Base-by-base conservation (phyloP, 345 rosid species). In the Anastatica hierochuntica region DNA sequence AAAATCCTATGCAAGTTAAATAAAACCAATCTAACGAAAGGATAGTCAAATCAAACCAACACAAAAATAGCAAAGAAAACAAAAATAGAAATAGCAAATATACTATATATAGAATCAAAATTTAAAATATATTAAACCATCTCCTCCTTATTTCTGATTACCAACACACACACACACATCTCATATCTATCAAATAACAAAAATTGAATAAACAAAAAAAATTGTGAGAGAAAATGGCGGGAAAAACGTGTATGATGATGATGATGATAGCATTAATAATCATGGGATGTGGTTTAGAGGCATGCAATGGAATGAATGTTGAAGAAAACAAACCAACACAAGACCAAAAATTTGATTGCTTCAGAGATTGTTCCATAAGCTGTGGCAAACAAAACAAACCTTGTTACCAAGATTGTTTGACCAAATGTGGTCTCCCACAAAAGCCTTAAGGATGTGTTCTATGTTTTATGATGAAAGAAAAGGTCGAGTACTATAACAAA, bases 321-420 rank as follows among this genome's bases (percentile, higher is more conserved):
- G 45, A 24, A 16, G 63, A 23, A 14, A 30, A 9, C 62, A 14
- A 6, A 1, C 13, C 48, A 40, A n/a, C 5, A 20, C 4, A 26
- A n/a, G 10, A 16, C 7, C 0, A 33, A 33, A 48, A 0, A 56
- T 0, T 64, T 17, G 46, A 23, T 29, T 64, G 69, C 24, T 64
- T 64, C 51, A 64, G 4, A 49, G 8, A 10, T 4, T 64, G 69
- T 35, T 64, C 69, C 10, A 64, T 49, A 13, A 10, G 4, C 3
- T 65, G 70, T 56, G 70, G 70, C 40, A 35, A 18, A 40, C 43
- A 64, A 2, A 65, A 57, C 52, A 23, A 65, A 42, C 19, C 52
- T 5, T 65, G 70, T 57, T 56, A 65, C 40, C 6, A 65, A 0
- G 18, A 7, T 8, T 65, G 70, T 42, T 57, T 65, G 47, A 57